Base-by-base conservation (phyloP, 2,329 filamentous ascomycete genomes). In the Didymosphaeria variabile region DNA sequence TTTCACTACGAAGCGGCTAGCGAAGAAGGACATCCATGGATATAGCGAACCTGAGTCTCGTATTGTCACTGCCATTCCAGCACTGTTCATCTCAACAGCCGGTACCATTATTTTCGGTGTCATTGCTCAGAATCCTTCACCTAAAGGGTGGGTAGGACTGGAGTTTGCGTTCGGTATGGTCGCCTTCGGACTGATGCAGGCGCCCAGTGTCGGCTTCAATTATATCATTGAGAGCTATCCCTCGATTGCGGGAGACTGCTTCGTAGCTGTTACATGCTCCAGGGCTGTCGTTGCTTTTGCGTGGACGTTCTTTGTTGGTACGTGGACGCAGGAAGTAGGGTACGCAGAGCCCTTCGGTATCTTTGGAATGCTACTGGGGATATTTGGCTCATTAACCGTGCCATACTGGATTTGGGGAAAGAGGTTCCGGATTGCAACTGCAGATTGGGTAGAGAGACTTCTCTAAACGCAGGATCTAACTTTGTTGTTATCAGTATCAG, bases 231-330 rank as follows among this genome's bases (percentile, higher is more conserved):
- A 86, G 40, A 76, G 82, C 0, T 86, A 86, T 63, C 72, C 76
- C 0, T 70, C 77, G 1, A 64, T 85, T 0, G 80, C 82, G 0
- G 81, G 80, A 1, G 84, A 87, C 63, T 86, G 84, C 66, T 86
- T 87, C 64, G 83, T 84, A 13, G 81, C 84, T 54, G 80, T 86
- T 0, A 85, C 84, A 1, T 81, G 81, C 34, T 71, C 83, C 17
- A 78, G 84, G 3, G 78, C 83, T 12, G 71, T 85, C 5, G 79
- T 87, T 9, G 78, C 80, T 0, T 87, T 87, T 64, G 79, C 83
- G 0, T 87, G 84, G 84, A 84, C 83, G 0, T 86, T 86, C 57
- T 86, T 87, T 47, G 81, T 83, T 0, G 79, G 79, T 2, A 73
- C 80, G 4, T 87, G 84, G 85, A 77, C 85, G 0, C 65, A 73